Conservation (phyloP, 2,329 filamentous ascomycete species). For the Fusarium tjaetaba region DNA sequence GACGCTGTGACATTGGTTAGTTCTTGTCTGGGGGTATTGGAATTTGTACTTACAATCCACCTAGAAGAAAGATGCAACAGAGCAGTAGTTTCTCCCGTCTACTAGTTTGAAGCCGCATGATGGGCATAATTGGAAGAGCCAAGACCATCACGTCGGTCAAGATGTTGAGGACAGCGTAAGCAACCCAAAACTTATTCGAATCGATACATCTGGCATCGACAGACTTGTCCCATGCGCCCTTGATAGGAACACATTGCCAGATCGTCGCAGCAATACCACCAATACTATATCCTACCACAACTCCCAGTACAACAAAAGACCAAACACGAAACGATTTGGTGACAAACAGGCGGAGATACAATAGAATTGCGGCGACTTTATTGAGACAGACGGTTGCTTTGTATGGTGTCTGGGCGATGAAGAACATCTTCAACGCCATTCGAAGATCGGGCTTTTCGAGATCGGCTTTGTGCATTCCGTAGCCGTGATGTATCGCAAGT, state of each 20-base stretch:
- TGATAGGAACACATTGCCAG: not conserved
- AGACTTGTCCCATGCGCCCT: not conserved
- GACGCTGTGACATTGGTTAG: not conserved
- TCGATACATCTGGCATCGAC: not conserved
- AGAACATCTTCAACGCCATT: not conserved
- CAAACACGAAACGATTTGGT: not conserved
- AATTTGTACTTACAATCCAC: not conserved
- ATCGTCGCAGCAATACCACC: not conserved
- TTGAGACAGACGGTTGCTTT: not conserved
- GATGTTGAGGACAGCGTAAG: not conserved
- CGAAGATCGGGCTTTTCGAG: not conserved
- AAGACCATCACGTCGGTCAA: not conserved
- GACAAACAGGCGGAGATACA: not conserved
- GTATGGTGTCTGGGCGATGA: not conserved
- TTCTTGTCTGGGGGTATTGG: rapidly evolving
- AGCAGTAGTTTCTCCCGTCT: not conserved
- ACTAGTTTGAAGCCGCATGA: not conserved
- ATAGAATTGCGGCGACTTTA: not conserved
- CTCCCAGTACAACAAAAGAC: not conserved
- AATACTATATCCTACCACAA: not conserved
- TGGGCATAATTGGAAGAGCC: not conserved
- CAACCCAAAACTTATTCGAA: conserved; percentile 1
- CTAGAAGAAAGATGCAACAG: not conserved
- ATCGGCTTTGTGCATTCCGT: not conserved
- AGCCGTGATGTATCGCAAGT: not conserved